Evolutionary conservation across 2,329 filamentous ascomycete genomes (phyloP), one percentile per base, ranked within the genome.

Genomic region (Monilinia laxa): DNA sequence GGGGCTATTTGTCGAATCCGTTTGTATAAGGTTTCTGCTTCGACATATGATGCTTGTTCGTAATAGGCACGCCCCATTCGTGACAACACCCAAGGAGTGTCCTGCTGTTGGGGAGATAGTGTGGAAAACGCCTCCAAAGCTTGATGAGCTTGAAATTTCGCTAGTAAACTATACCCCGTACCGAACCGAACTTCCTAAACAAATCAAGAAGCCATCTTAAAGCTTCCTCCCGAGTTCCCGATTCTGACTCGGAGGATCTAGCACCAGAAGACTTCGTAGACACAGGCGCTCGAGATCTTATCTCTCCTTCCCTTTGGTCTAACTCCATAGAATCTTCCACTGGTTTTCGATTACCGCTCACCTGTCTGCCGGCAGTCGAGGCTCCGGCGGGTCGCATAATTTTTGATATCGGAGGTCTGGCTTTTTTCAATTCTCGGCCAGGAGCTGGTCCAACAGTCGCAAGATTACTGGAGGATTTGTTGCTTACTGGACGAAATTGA

Each of bases 31-130:
- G 90, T 92, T 76, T 97, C 94, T 3, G 95, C 92, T 70, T 97
- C 92, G 2, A 83, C 81, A 76, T 98, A 97, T 71, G 90, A 86
- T 12, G 90, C 90, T 76, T 94, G 91, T 80, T 99, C 95, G 76
- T 96, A 97, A 75, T 96, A 87, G 23, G 93, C 92, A 72, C 92
- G 90, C 10, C 93, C 96, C 75, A 98, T 89, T 75, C 96, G 92
- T 7, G 93, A 89, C 66, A 97, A 83, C 18, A 97, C 92, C 91
- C 93, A 98, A 1, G 95, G 92, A 1, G 94, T 97, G 69, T 97
- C 93, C 72, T 92, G 88, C 74, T 98, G 94, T 6, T 83, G 80
- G 40, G 85, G 81, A 1, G 92, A 88, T 25, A 99, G 81, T 0
- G 87, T 84, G 68, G 84, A 84, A 76, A 94, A 93, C 3, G 87